phyloP scores from a whole-genome alignment of 2,329 filamentous ascomycete genomes.

The Fusarium nematophilum region DNA sequence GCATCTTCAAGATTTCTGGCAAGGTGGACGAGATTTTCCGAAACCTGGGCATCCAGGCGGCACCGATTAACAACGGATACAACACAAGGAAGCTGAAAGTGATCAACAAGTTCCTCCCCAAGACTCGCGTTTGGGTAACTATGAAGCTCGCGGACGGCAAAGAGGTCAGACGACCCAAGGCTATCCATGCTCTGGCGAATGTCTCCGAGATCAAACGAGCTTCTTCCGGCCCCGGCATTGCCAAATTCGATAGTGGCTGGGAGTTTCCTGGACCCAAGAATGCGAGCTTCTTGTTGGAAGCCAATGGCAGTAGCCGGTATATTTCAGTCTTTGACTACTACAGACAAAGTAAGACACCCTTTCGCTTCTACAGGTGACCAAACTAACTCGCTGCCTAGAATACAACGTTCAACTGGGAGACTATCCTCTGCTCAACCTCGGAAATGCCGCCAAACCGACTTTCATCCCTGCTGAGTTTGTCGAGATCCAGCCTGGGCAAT shows the following conservation, averaged over 20 bases:
- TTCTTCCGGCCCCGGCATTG: slow-evolving; percentile 29
- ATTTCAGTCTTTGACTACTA: slow-evolving; percentile 59
- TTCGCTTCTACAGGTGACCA: neutral
- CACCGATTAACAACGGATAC: slow-evolving; percentile 7
- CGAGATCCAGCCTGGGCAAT: slow-evolving; percentile 72
- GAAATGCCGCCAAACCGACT: slow-evolving; percentile 64
- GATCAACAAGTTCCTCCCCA: slow-evolving; percentile 53
- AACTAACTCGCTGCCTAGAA: slow-evolving; percentile 41
- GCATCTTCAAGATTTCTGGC: slow-evolving; percentile 60
- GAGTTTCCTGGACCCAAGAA: slow-evolving; percentile 49
- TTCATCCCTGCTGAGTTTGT: slow-evolving; percentile 77
- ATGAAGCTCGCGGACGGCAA: slow-evolving; percentile 48
- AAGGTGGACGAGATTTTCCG: slow-evolving; percentile 50
- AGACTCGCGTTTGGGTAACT: slow-evolving; percentile 50
- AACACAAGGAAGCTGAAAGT: slow-evolving; percentile 36
- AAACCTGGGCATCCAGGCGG: slow-evolving; percentile 33
- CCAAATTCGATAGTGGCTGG: slow-evolving; percentile 36
- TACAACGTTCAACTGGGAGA: slow-evolving; percentile 51
- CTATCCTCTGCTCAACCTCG: slow-evolving; percentile 75
- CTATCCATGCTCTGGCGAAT: slow-evolving; percentile 46
- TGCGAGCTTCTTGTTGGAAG: slow-evolving; percentile 47
- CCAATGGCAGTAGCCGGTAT: slow-evolving; percentile 42
- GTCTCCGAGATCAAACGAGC: slow-evolving; percentile 35
- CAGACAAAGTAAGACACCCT: slow-evolving; percentile 49
- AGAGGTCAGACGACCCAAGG: slow-evolving; percentile 44